Base-by-base conservation (phyloP, 768 basidiomycete genomes). In the Rhodotorula graminis region DNA sequence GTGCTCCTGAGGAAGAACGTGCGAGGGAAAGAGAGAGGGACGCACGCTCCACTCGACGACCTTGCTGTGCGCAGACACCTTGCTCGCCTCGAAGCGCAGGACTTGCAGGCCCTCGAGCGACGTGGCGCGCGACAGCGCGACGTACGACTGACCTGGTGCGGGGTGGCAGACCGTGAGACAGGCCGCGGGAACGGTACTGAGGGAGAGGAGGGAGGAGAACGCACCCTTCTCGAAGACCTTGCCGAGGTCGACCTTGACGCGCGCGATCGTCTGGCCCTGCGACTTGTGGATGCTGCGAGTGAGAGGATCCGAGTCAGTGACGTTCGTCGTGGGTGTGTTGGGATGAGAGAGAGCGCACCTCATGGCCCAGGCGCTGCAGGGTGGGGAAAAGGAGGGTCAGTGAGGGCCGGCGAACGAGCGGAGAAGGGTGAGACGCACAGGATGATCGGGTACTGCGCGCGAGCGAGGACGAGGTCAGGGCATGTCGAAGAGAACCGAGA, bases 201-300 rank as follows among this genome's bases (percentile, higher is more conserved):
- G 3, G 47, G 31, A n/a, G 5, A 8, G 23, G 23, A 44, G 19
- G n/a, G 19, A 46, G 2, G 27, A 46, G 10, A 4, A 16, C 76
- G 65, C 19, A 65, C 82, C 82, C 64, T 83, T 83, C 74, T 83
- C 96, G 78, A 99, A 99, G 10, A 98, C 90, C 79, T 88, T 89
- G 44, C 88, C 88, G 49, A 99, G 84, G 79, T 98, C 94, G 57
- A 98, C 94, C 79, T 90, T 95, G 77, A 98, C 94, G 59, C 92
- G 87, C 37, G 93, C 90, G 18, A 99, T 84, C 0, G 96, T 98
- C 81, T 98, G 96, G 18, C 96, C 96, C 81, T 99, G 96, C 19
- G 90, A 91, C 80, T 99, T 99, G 81, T 99, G 96, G 73, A 98
- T 98, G 58, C 73, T 71, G 58, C 23, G 25, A 31, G 25, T 27